These are phyloP conservation scores for Crithidia sp. DNA, from an alignment of 208 protist species.

Conservation along the genomic window DNA sequence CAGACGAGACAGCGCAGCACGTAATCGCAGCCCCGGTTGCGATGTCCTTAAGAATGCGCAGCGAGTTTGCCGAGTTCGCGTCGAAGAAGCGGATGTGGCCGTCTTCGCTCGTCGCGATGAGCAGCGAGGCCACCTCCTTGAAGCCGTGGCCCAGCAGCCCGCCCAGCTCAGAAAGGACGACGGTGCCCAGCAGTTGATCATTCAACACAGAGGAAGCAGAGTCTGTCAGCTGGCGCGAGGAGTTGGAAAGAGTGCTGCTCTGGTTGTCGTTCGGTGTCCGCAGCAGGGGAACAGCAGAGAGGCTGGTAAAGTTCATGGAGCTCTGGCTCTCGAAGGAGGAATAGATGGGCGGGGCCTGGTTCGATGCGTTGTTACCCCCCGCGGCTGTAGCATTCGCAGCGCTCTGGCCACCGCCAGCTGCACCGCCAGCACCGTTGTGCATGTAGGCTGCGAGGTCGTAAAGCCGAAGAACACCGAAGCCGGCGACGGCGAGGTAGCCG, in stretches of 20 bases:
- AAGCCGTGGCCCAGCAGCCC: slow-evolving; percentile 19
- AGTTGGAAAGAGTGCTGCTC: slow-evolving; percentile 25
- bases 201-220: slow-evolving; percentile 18
- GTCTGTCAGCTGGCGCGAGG: slow-evolving; percentile 18
- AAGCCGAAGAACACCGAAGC: slow-evolving; percentile 72
- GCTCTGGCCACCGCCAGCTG: too few species aligned
- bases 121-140: slow-evolving; percentile 39
- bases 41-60: slow-evolving; percentile 77
- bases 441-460: slow-evolving; percentile 40
- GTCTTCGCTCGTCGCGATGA: slow-evolving; percentile 80
- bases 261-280: slow-evolving; percentile 18
- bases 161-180: slow-evolving; percentile 13
- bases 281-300: slow-evolving; percentile 62
- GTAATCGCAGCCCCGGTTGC: slow-evolving; percentile 80
- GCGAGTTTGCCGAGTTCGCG: slow-evolving; percentile 39
- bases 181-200: slow-evolving; percentile 28
- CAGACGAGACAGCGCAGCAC: slow-evolving; percentile 71
- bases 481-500: slow-evolving; percentile 65
- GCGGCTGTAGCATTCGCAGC: not conserved
- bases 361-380: slow-evolving; percentile 10
- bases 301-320: slow-evolving; percentile 86
- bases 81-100: slow-evolving; percentile 88
- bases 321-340: slow-evolving; percentile 74
- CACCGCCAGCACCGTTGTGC: not conserved
- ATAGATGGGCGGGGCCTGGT: slow-evolving; percentile 54